These are phyloP conservation scores for Populus pruinosa DNA, from an alignment of 345 rosid species.

Conservation along the genomic window DNA sequence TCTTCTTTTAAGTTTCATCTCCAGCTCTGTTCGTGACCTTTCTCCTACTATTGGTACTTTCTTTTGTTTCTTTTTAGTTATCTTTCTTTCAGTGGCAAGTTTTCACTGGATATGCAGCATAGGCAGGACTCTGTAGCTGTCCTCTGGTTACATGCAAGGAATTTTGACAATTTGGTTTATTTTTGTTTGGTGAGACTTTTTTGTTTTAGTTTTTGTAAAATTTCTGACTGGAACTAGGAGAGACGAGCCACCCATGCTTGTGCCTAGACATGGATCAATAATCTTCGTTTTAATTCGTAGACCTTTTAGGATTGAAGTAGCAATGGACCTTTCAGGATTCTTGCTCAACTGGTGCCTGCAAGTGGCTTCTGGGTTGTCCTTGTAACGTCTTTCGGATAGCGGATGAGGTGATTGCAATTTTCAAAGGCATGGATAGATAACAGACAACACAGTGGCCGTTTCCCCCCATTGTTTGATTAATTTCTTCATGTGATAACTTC, in stretches of 20 bases:
- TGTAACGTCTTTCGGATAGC: neutral
- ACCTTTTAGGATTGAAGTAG: too few relatives aligned
- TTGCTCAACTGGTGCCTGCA: too few relatives aligned
- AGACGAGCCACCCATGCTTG: neutral
- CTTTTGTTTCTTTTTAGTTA: neutral
- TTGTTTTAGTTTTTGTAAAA: neutral
- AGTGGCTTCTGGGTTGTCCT: neutral
- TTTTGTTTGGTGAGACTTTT: neutral
- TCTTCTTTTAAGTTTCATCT: constrained; percentile 79
- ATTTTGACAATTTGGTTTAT: neutral
- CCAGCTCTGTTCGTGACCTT: constrained; percentile 61
- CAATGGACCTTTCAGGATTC: too few relatives aligned
- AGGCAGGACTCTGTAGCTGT: neutral
- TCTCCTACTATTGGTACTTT: constrained; percentile 81
- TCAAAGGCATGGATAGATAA: neutral
- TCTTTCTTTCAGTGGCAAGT: neutral
- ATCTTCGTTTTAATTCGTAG: neutral
- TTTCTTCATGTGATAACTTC: neutral
- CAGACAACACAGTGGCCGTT: too few relatives aligned
- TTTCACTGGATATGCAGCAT: neutral
- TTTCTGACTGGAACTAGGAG: neutral
- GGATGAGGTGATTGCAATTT: neutral
- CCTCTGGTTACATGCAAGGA: neutral
- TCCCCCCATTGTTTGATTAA: neutral
- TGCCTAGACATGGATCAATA: neutral